Evolutionary conservation across 116 monocot species (phyloP).

Genomic region (Phalaenopsis hybrid): DNA sequence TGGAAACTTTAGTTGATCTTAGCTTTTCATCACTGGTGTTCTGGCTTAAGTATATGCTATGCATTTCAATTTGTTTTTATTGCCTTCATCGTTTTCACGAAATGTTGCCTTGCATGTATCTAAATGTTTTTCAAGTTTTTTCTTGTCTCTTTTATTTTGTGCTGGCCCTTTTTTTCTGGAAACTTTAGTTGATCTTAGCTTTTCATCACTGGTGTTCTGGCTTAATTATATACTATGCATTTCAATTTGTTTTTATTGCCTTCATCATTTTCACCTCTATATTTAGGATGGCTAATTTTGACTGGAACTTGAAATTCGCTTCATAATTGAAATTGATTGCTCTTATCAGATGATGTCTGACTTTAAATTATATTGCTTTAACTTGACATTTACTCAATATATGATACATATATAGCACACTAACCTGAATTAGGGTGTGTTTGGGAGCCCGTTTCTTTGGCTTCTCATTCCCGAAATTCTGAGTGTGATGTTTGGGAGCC

Average conservation of each 20-base stretch:
- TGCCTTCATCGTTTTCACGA: neutral
- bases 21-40: neutral
- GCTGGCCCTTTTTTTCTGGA: neutral
- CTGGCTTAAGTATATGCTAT: neutral
- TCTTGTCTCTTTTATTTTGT: neutral
- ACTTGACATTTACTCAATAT: too few relatives aligned
- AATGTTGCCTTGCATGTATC: neutral
- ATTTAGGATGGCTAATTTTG: neutral
- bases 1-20: neutral
- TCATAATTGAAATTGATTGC: too few relatives aligned
- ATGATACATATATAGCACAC: too few relatives aligned
- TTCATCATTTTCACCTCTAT: neutral
- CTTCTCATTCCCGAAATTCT: too few relatives aligned
- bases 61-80: neutral
- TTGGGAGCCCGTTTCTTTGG: too few relatives aligned
- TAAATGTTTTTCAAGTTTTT: neutral
- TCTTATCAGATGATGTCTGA: too few relatives aligned
- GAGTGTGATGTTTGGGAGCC: too few relatives aligned
- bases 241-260: neutral
- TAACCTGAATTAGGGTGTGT: too few relatives aligned
- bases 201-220: neutral
- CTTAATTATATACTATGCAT: neutral
- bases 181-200: neutral
- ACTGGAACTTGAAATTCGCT: too few relatives aligned
- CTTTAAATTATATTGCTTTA: too few relatives aligned